Percentiles rank a stretch among this genome's conserved stretches.
These are phyloP conservation scores for Mucor indicus DNA, from an alignment of 371 early-diverging fungal species.

Conservation along the genomic window DNA sequence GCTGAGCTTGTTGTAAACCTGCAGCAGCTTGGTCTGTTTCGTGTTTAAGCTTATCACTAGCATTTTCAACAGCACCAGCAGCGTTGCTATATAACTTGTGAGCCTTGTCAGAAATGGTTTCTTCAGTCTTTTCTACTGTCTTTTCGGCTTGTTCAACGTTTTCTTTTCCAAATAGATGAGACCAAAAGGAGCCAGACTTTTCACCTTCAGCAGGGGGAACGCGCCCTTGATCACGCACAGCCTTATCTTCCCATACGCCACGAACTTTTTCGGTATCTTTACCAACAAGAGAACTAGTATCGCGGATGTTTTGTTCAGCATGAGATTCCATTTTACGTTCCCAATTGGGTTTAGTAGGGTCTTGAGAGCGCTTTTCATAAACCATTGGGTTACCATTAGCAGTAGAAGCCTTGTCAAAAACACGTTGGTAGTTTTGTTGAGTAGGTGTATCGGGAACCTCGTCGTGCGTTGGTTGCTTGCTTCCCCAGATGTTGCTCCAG, in stretches of 20 bases:
- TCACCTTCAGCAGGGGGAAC: not conserved
- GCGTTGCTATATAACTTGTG: constrained; percentile 3
- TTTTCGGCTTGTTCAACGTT: not conserved
- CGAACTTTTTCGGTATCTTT: constrained; percentile 20
- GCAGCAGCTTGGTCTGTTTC: constrained; percentile 8
- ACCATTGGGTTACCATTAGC: constrained; percentile 18
- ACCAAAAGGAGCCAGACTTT: not conserved
- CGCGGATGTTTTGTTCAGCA: constrained; percentile 11
- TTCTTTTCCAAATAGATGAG: constrained; percentile 8
- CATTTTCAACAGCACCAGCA: constrained; percentile 6
- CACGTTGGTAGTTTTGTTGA: not conserved
- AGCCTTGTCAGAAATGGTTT: not conserved
- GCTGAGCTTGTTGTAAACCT: not conserved
- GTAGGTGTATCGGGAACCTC: not conserved
- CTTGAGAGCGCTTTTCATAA: constrained; percentile 4
- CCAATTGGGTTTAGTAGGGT: constrained; percentile 6
- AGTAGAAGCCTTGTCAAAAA: not conserved
- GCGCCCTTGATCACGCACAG: not conserved
- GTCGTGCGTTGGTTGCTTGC: not conserved
- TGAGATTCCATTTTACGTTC: constrained; percentile 11
- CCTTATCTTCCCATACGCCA: constrained; percentile 14
- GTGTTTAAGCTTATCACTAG: not conserved
- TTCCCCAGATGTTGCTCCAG: constrained; percentile 3
- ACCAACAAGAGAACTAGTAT: constrained; percentile 14
- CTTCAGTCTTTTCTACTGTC: not conserved